Conservation (phyloP, 2,329 filamentous ascomycete genomes). For the Xylariaceae sp. region DNA sequence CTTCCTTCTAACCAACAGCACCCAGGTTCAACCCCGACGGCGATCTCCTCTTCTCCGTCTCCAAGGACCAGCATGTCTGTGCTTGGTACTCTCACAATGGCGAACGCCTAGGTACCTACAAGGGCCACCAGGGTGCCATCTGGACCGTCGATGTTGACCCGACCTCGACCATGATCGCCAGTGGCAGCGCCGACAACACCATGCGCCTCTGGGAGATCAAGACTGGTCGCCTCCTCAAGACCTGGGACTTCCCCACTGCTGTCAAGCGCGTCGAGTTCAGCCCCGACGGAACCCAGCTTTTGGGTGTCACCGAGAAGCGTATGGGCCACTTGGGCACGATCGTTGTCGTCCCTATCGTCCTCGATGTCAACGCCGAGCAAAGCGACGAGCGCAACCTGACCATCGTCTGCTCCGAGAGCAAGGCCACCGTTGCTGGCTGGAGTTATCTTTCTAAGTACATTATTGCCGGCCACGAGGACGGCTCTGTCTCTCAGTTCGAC, state of each 20-base stretch:
- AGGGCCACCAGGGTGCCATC: slow-evolving; percentile 94
- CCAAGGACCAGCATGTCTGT: slow-evolving; percentile 95
- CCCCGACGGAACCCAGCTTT: slow-evolving; percentile 81
- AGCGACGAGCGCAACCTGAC: slow-evolving; percentile 73
- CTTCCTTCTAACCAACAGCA: slow-evolving; percentile 9
- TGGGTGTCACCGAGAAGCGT: slow-evolving; percentile 97
- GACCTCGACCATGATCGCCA: slow-evolving; percentile 84
- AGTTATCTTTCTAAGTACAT: slow-evolving; percentile 94
- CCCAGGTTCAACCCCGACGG: slow-evolving; percentile 84
- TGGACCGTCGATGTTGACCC: slow-evolving; percentile 98
- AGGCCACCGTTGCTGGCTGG: slow-evolving; percentile 96
- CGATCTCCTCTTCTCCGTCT: slow-evolving; percentile 91
- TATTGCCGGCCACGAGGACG: slow-evolving; percentile 95
- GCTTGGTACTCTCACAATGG: slow-evolving; percentile 97
- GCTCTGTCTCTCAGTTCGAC: slow-evolving; percentile 85
- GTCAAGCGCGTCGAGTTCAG: slow-evolving; percentile 98
- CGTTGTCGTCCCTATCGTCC: slow-evolving; percentile 82
- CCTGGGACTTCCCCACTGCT: slow-evolving; percentile 94
- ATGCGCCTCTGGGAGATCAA: slow-evolving; percentile 96
- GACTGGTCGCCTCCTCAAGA: slow-evolving; percentile 88
- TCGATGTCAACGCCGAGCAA: slow-evolving; percentile 78
- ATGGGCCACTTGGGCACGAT: slow-evolving; percentile 95
- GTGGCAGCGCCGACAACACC: slow-evolving; percentile 95
- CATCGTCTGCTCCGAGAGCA: slow-evolving; percentile 92
- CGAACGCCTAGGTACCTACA: slow-evolving; percentile 93